Base-by-base conservation (phyloP, 768 basidiomycete species). In the Suillus weaverae region DNA sequence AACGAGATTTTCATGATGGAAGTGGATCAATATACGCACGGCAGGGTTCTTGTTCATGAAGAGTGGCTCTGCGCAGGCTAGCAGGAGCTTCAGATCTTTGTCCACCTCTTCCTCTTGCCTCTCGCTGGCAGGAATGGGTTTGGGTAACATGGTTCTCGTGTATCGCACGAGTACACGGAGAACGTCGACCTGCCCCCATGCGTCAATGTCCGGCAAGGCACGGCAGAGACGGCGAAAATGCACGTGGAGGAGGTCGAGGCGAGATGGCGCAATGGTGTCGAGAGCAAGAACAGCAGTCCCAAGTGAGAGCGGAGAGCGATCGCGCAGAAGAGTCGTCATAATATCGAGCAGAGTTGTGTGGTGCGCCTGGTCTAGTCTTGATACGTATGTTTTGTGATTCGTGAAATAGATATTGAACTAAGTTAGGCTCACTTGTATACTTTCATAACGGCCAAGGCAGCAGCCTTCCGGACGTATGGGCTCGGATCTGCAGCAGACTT, bases 381-480 rank as follows among this genome's bases (percentile, higher is more conserved):
- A 62, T 30, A 50, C 33, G 44, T 53, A n/a, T 13, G 38, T 10
- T 41, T 65, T 35, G 36, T 20, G 46, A 41, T 30, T 65, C 38
- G 33, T n/a, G 46, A 38, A 66, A 30, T 32, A 44, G 35, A 43
- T 57, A 64, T 64, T 4, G 39, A 64, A 51, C 10, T 61, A 51
- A 68, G 74, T 68, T 62, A 78, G 50, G 67, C 86, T 67, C 68
- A 89, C 95, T 88, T 87, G 77, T 88, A 90, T 69, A 88, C 89
- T 76, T 94, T 95, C 0, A 92, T 88, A 62, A 99, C 86, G 6
- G 96, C 96, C 18, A 97, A 81, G 2, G 95, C 95, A 0, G 95
- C 94, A 1, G 90, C 89, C 78, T 97, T 97, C 43, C 97, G 84
- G 2, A 99, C 97, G 76, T 96, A 98, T 9, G 96, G 95, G 73